These are phyloP conservation scores for Aspergillus olivimuriae DNA, from an alignment of 495 filamentous ascomycete species.

Conservation along the genomic window DNA sequence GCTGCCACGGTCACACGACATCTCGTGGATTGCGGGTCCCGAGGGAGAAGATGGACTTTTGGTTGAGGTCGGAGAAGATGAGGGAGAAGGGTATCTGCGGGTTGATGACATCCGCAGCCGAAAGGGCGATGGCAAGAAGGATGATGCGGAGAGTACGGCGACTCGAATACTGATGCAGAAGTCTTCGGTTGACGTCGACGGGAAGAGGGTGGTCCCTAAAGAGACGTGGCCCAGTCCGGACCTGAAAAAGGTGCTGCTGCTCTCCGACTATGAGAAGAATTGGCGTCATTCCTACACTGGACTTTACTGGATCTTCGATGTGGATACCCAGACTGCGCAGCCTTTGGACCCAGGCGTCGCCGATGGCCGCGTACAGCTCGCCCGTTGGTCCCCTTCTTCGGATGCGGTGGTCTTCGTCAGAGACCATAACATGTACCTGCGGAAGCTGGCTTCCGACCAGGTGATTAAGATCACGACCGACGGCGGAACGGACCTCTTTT, in stretches of 20 bases:
- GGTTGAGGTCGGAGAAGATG: slow-evolving; percentile 54
- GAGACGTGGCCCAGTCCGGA: slow-evolving; percentile 73
- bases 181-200: slow-evolving; percentile 51
- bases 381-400: slow-evolving; percentile 82
- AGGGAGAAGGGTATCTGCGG: slow-evolving; percentile 63
- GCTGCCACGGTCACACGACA: slow-evolving; percentile 58
- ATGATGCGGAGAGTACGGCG: slow-evolving; percentile 34
- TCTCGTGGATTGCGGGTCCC: slow-evolving; percentile 84
- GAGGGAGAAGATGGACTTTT: slow-evolving; percentile 82
- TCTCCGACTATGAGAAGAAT: slow-evolving; percentile 62
- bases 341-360: slow-evolving; percentile 67
- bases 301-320: slow-evolving; percentile 90
- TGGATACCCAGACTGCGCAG: slow-evolving; percentile 69
- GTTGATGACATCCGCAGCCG: slow-evolving; percentile 76
- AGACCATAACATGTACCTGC: slow-evolving; percentile 82
- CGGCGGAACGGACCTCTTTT: slow-evolving; percentile 81
- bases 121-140: slow-evolving; percentile 41
- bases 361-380: slow-evolving; percentile 70
- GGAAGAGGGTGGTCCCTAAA: slow-evolving; percentile 42
- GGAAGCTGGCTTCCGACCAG: slow-evolving; percentile 54
- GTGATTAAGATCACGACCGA: slow-evolving; percentile 77
- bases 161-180: slow-evolving; percentile 70
- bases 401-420: slow-evolving; percentile 80
- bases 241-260: slow-evolving; percentile 74
- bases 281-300: slow-evolving; percentile 87